Evolutionary conservation across 1,139 yeast species (phyloP), one percentile per base, ranked within the genome.

Genomic region (Sugiyamaella japonica): DNA sequence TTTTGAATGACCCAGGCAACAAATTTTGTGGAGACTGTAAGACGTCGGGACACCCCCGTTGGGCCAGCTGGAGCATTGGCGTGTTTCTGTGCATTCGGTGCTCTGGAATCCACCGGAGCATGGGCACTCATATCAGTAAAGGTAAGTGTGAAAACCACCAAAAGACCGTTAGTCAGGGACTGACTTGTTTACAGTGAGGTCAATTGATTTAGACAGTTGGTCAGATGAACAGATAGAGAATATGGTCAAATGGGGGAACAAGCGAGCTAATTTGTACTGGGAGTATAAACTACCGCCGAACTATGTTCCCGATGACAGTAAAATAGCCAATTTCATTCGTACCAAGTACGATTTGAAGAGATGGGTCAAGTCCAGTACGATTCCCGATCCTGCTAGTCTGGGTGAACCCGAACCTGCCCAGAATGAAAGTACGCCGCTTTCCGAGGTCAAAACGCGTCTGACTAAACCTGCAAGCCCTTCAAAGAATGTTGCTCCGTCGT

Each of bases 1-100:
- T 90, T 43, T 79, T 91, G 50, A 84, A 82, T 60, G 96, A 89
- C 63, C 82, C 84, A 1, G 81, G 83, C 44, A 93, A 93, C 74
- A 82, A 81, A 67, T 73, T 75, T 50, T 93, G 99, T 71, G 96
- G 93, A 1, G 99, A 93, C 70, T 93, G 99, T 73, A 93, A 93
- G 70, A 79, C 84, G 0, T 80, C 93, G 15, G 81, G 86, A 42
- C 96, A 91, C 71, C 99, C 99, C 13, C 78, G 99, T 54, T 93
- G 99, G 99, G 97, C 98, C 9, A 85, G 95, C 20, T 93, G 98
- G 97, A 89, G 85, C 63, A 72, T 93, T 56, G 99, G 99, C 31
- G 83, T 95, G 57, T 91, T 93, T 66, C 80, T 93, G 45, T 93
- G 99, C 71, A 93, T 93, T 58, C 59, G 75, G 63, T 93, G 99